These are phyloP conservation scores for Tolypocladium cylindrosporum DNA, from an alignment of 2,329 filamentous ascomycete genomes.

Conservation along the genomic window DNA sequence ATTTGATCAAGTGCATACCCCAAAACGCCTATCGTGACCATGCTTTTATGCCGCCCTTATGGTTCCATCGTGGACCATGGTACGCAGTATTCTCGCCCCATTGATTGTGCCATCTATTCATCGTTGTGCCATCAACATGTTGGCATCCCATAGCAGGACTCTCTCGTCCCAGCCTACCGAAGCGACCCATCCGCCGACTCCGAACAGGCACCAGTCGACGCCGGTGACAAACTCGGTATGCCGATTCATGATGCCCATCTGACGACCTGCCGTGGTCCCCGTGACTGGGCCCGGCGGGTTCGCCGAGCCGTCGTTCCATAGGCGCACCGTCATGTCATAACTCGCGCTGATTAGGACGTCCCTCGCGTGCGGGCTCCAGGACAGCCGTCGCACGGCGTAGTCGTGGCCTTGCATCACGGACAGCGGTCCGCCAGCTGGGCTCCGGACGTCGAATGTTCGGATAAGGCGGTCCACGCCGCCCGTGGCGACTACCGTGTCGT, in stretches of 20 bases:
- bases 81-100: not conserved
- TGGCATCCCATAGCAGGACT: conserved; percentile 86
- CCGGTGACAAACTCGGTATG: conserved; percentile 96
- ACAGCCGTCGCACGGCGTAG: conserved; percentile 76
- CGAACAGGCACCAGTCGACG: conserved; percentile 97
- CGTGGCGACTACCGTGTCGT: conserved; percentile 72
- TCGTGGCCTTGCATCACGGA: conserved; percentile 74
- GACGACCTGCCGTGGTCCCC: conserved; percentile 45
- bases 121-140: conserved; percentile 28
- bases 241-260: conserved; percentile 78
- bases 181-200: conserved; percentile 89
- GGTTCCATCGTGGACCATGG: not conserved
- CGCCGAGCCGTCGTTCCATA: conserved; percentile 72
- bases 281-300: conserved; percentile 24
- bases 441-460: conserved; percentile 83
- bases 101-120: conserved; percentile 1
- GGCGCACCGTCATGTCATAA: conserved; percentile 94
- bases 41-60: not conserved
- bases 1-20: not conserved
- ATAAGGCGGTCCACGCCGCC: conserved; percentile 82
- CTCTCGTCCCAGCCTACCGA: conserved; percentile 92
- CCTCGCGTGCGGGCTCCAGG: conserved; percentile 90
- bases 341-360: conserved; percentile 81
- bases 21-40: not conserved
- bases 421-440: conserved; percentile 60